These are phyloP conservation scores for Musa itinerans DNA, from an alignment of 176 grass and related monocot genomes.

Conservation along the genomic window DNA sequence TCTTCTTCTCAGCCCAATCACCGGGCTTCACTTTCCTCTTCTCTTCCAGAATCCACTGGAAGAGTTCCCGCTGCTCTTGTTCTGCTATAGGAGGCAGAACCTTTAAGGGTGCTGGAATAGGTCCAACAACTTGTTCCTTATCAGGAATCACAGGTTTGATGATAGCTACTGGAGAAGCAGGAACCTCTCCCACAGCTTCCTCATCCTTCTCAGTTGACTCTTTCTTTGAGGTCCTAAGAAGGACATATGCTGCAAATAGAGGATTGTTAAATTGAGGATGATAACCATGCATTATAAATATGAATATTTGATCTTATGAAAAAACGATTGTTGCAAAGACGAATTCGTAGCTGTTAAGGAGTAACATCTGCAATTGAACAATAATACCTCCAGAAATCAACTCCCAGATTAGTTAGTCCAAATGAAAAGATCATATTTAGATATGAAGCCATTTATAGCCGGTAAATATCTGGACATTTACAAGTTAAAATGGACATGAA, in stretches of 20 bases:
- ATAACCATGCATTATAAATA: not conserved
- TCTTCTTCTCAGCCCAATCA: slow-evolving; percentile 47
- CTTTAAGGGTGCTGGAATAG: slow-evolving; percentile 26
- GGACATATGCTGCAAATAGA: slow-evolving; percentile 31
- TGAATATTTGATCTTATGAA: not conserved
- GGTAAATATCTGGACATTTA: no score
- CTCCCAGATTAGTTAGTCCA: no score
- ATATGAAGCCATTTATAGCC: no score
- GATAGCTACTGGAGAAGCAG: slow-evolving; percentile 12
- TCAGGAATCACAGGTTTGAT: slow-evolving; percentile 10
- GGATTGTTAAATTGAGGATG: not conserved
- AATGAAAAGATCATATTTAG: no score
- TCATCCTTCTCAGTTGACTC: slow-evolving; percentile 40
- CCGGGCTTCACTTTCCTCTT: slow-evolving; percentile 61
- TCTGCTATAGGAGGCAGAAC: slow-evolving; percentile 48
- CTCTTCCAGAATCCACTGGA: slow-evolving; percentile 90
- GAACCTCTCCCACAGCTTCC: slow-evolving; percentile 7
- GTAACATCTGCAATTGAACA: no score
- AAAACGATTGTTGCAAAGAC: no score
- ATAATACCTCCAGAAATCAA: no score
- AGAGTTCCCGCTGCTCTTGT: slow-evolving; percentile 62
- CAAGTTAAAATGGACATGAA: no score
- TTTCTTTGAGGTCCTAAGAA: slow-evolving; percentile 34
- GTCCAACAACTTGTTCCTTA: slow-evolving; percentile 17
- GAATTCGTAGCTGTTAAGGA: no score